These are phyloP conservation scores for Stipa capillata DNA, from an alignment of 176 grass and related monocot species.

Conservation along the genomic window DNA sequence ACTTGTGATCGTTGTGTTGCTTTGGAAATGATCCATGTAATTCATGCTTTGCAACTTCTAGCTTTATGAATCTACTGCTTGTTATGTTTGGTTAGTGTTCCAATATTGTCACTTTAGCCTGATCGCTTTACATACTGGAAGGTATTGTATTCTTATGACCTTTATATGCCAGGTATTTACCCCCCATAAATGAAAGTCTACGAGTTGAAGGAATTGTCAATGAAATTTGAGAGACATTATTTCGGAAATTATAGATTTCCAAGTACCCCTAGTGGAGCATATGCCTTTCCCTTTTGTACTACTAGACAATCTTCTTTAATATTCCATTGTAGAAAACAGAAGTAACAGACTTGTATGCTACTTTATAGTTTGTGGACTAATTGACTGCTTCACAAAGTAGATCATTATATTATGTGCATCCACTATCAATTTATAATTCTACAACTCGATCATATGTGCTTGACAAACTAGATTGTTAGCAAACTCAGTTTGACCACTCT, in stretches of 20 bases:
- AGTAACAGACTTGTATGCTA: not conserved
- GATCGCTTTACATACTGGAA: not conserved
- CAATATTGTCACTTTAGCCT: not conserved
- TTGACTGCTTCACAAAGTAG: not conserved
- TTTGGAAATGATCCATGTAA: not conserved
- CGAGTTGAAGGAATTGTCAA: conserved; percentile 75
- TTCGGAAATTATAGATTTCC: conserved; percentile 88
- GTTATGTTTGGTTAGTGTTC: not conserved
- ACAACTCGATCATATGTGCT: not conserved
- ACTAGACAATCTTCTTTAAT: not conserved
- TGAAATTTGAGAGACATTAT: conserved; percentile 93
- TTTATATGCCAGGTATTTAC: conserved; percentile 61
- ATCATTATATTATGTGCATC: not conserved
- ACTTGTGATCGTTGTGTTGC: not conserved
- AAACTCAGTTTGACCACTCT: not conserved
- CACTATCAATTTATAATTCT: not conserved
- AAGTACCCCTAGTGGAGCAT: conserved; percentile 37
- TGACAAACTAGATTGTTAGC: not conserved
- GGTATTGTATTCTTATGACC: not conserved
- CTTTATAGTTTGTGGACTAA: not conserved
- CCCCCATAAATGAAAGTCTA: conserved; percentile 93
- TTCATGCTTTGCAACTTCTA: not conserved
- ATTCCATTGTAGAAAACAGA: not conserved
- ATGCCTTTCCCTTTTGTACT: not conserved
- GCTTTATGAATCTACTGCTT: not conserved